A percentile compares a stretch with the other conserved stretches of the same genome.
phyloP scores from a whole-genome alignment of 2,329 filamentous ascomycete species.

The Epichloe uncinata region DNA sequence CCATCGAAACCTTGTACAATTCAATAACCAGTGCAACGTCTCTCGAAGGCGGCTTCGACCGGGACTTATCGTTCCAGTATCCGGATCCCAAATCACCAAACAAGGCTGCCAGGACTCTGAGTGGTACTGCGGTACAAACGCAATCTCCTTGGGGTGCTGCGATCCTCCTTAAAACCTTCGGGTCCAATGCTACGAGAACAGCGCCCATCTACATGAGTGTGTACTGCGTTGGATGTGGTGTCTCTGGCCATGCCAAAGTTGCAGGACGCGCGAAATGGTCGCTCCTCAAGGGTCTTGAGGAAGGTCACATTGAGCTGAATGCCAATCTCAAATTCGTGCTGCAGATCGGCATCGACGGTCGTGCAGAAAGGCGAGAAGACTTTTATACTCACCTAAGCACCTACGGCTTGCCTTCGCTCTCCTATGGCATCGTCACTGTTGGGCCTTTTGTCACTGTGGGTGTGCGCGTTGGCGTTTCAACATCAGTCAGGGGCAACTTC shows the following conservation, averaged over 20 bases:
- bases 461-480: conserved; percentile 11
- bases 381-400: conserved; percentile 12
- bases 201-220: neutral
- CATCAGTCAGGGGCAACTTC: conserved; percentile 13
- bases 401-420: conserved; percentile 13
- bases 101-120: neutral
- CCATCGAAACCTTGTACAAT: neutral
- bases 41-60: conserved; percentile 7
- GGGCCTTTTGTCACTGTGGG: conserved; percentile 14
- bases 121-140: neutral
- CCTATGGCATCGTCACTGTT: conserved; percentile 14
- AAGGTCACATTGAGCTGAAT: conserved; percentile 8
- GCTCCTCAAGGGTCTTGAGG: conserved; percentile 9
- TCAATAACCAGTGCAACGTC: conserved; percentile 1
- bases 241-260: neutral
- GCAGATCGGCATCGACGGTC: conserved; percentile 19
- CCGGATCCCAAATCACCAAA: conserved; percentile 6
- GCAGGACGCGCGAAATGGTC: conserved; percentile 5
- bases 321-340: conserved; percentile 11
- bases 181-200: neutral
- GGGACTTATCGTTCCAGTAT: conserved; percentile 10
- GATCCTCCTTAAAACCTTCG: conserved; percentile 2
- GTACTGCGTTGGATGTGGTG: conserved; percentile 5
- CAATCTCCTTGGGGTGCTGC: conserved; percentile 3
- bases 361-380: conserved; percentile 9